Evolutionary conservation across 495 filamentous ascomycete species (phyloP).

Genomic region (Sphaerosporella brunnea): DNA sequence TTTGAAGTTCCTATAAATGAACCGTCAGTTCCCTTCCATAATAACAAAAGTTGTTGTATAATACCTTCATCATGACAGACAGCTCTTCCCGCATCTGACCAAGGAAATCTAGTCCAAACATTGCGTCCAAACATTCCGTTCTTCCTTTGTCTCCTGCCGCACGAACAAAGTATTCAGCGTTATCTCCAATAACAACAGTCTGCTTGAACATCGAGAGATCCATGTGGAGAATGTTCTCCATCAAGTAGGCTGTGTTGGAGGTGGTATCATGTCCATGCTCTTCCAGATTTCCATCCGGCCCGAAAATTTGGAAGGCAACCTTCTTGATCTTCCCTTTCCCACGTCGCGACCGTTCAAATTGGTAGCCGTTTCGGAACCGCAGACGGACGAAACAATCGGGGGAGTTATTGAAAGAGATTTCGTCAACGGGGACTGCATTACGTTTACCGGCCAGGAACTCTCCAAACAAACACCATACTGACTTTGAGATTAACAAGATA

Average conservation of each 20-base stretch:
- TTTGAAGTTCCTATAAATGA: too few relatives aligned
- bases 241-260: background rate
- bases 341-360: background rate
- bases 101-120: constrained; percentile 7
- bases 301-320: background rate
- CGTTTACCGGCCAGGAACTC: background rate
- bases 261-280: constrained; percentile 5
- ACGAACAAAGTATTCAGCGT: constrained; percentile 3
- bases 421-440: background rate
- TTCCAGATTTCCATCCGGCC: background rate
- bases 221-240: constrained; percentile 5
- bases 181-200: constrained; percentile 5
- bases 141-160: background rate
- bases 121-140: background rate
- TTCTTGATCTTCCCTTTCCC: constrained; percentile 3
- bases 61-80: background rate
- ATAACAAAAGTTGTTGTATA: too few relatives aligned
- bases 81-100: background rate
- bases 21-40: too few relatives aligned
- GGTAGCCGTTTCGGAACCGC: background rate
- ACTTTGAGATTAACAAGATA: too few relatives aligned
- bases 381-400: background rate
- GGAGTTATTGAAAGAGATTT: background rate
- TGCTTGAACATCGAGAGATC: constrained; percentile 6
- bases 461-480: constrained; percentile 3